Base-by-base conservation (phyloP, 2,329 filamentous ascomycete species). In the Raffaelea albimanens region DNA sequence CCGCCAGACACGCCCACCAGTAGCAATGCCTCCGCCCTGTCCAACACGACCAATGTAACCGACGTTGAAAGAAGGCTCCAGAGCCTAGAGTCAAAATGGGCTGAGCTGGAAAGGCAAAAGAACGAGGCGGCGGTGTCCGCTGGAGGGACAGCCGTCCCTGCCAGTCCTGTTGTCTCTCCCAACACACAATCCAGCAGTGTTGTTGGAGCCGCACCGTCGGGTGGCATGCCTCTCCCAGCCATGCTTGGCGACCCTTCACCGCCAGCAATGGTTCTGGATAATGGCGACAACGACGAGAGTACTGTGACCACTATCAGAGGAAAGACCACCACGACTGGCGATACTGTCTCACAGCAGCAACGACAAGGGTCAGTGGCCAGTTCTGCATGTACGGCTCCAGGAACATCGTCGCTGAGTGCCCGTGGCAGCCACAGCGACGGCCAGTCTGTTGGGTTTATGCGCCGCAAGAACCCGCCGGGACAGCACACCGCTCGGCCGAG, bases 401-500 rank as follows among this genome's bases (percentile, higher is more conserved):
- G 25, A 7, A 29, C 25, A 7, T 29, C 25, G 7, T 29, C 25
- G 25, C 25, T 38, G 34, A 38, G 34, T 19, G n/a, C 10, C 38
- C 9, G 18, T 21, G 38, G n/a, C 38, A 20, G 18, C 9, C 19
- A 40, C 34, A 16, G 40, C 8, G 21, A 13, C 3, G 23, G 20
- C 18, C 18, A 31, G 3, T 3, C 41, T 31, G 41, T 19, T 31
- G 23, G 25, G 11, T 43, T 19, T 34, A 22, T 40, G 39, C 39
- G 20, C 20, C 19, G 47, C 11, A 14, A 33, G 22, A 29, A 44
- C n/a, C 34, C 33, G 9, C 36, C 19, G 8, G 41, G 38, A 23
- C 39, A 39, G 8, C 43, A 47, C 38, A 52, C 47, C 3, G 47
- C 50, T 5, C 45, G 47, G 10, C 50, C 50, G 16, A 48, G 50